Base-by-base conservation (phyloP, 768 basidiomycete species). In the Clavaria fumosa region DNA sequence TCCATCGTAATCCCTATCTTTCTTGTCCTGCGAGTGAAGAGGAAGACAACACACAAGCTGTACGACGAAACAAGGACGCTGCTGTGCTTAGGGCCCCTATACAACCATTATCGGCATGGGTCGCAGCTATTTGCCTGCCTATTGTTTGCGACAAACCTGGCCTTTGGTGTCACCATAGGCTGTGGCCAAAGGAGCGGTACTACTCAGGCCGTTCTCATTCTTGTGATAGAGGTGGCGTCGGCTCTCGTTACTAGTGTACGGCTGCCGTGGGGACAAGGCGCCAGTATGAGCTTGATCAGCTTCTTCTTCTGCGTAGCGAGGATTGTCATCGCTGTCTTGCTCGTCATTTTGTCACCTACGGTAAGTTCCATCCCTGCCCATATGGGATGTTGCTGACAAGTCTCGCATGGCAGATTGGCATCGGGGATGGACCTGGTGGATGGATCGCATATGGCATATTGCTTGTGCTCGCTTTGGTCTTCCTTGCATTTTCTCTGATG, bases 381-480 rank as follows among this genome's bases (percentile, higher is more conserved):
- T 44, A 42, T 40, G 43, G 33, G 42, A 21, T 21, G 23, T 2
- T 37, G 23, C 23, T 9, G 32, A 7, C 18, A 12, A 31, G 22
- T 42, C 18, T 46, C 28, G 47, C 21, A 49, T 45, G 39, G 14
- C 48, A 96, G 90, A 82, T 96, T 35, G 77, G 76, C 33, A 77
- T 97, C 43, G 84, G 83, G 23, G 50, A 66, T 35, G 75, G 79
- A 18, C 77, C 90, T 12, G 74, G 74, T 12, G 81, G 83, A 38
- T 99, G 93, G 95, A 77, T 99, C 11, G 77, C 90, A 9, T 96
- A 93, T 55, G 84, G 86, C 47, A 78, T 97, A 41, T 66, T 97
- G 42, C 63, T 90, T 48, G 80, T 95, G 35, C 62, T 85, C 20
- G 70, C 70, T 7, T 66, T 96, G 41, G 77, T 86, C 32, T 88